Evolutionary conservation across 306 rosid genomes (phyloP), one percentile per base, ranked within the genome.

Genomic region (Quercus bicolor): DNA sequence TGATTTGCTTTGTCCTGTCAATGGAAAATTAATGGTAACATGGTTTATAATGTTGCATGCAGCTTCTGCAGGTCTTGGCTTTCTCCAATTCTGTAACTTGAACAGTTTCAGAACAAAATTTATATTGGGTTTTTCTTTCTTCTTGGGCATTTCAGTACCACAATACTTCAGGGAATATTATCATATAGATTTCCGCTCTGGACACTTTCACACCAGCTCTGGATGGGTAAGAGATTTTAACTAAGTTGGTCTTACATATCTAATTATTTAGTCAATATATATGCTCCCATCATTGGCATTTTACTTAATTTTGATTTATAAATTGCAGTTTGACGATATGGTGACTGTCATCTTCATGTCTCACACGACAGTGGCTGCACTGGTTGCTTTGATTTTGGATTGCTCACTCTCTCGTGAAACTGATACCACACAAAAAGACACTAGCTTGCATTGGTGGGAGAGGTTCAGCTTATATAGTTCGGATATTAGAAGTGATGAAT

Each of bases 81-180:
- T 48, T 48, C 53, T 48, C 15, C 53, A 48, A 13, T 48, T 48
- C 53, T 48, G 53, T 13, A 48, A 48, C 15, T 48, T 48, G 15
- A 48, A 48, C 53, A 48, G 53, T 13, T 48, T 48, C 15, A 48
- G 53, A 48, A 48, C 53, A 48, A 48, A 92, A 65, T 86, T 94
- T 45, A 74, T 94, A 55, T 75, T 94, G 75, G 97, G 95, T n/a
- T 82, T 84, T 45, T 90, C 98, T 65, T 90, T 92, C 90, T 92
- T 92, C 86, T 56, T 94, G 56, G 97, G 97, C 59, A 53, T 92
- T 56, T 94, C 97, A 29, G 80, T 94, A 24, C 97, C 98, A 13
- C 97, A 94, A 83, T 92, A 91, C 83, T 92, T 94, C 89, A 75
- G 82, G 84, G 97, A 94, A 77, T 82, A 84, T 76, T 87, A 78